Evolutionary conservation across 2,329 filamentous ascomycete species (phyloP).

Genomic region (Lojkania enalia): DNA sequence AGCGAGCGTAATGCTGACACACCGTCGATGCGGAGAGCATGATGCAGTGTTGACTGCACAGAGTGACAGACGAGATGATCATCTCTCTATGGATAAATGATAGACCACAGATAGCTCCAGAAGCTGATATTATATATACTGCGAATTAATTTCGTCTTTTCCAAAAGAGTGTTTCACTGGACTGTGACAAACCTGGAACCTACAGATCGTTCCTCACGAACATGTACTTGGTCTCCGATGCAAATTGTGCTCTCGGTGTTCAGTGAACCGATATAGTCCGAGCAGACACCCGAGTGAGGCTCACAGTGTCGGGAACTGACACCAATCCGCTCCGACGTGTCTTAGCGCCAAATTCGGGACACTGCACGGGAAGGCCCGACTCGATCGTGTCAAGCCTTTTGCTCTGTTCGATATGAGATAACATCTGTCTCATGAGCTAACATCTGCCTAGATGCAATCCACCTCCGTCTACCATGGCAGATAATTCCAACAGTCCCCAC

Average conservation of each 20-base stretch:
- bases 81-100: background rate
- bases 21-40: background rate
- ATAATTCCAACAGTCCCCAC: conserved; percentile 2
- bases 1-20: conserved; percentile 7
- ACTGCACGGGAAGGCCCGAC: background rate
- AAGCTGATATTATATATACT: background rate
- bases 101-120: background rate
- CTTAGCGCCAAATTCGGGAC: background rate
- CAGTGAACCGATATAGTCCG: background rate
- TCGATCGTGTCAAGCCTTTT: background rate
- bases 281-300: background rate
- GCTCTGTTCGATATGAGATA: background rate
- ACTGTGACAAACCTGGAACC: background rate
- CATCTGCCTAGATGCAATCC: background rate
- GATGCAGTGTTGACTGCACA: background rate
- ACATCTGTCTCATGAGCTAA: background rate
- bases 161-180: background rate
- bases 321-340: background rate
- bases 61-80: background rate
- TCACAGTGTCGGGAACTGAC: background rate
- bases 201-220: background rate
- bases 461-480: background rate
- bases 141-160: background rate
- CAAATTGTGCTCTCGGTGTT: background rate
- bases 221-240: background rate